Evolutionary conservation across 108 stramenopile species (phyloP), one percentile per base, ranked within the genome.

Genomic region (Cyclotella choctawhatcheeana): DNA sequence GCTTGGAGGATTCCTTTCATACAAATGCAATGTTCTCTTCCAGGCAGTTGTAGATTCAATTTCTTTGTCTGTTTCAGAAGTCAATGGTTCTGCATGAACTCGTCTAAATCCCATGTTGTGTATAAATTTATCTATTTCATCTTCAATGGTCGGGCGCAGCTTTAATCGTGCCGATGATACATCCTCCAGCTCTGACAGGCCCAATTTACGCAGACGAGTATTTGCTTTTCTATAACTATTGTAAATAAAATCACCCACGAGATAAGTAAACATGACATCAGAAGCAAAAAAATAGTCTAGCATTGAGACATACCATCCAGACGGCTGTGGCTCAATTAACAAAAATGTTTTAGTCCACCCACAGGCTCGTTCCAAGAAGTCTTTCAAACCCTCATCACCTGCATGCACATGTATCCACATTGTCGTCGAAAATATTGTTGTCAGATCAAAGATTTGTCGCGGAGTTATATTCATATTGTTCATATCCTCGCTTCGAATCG

Each of bases 371-470:
- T 73, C 52, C 26, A 86, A 55, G 34, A 83, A 71, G 17, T 22
- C 22, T n/a, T 54, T 48, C 18, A 86, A 37, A 31, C 79, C 85
- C n/a, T 67, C 76, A 55, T 84, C 85, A 0, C 85, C 85, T 2
- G 54, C 53, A 50, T 86, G 85, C 6, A 84, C 44, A 32, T 86
- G 85, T 12, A 86, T 73, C 85, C 85, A 86, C 85, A 86, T 86
- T 17, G 85, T 86, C 13, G 85, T 83, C 50, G 71, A 73, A 30
- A 86, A 84, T n/a, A 86, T 71, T 18, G 85, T 81, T 17, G 82
- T 86, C 29, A 86, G 52, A 51, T 80, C 74, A 48, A 85, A 77
- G 13, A 74, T 24, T 52, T 51, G 66, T 18, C 20, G 7, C 3
- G 78, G 37, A 24, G 26, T 30, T 40, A 14, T 33, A 8, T n/a